Conservation (phyloP, 345 rosid species). For the Eucalyptus lansdowneana region DNA sequence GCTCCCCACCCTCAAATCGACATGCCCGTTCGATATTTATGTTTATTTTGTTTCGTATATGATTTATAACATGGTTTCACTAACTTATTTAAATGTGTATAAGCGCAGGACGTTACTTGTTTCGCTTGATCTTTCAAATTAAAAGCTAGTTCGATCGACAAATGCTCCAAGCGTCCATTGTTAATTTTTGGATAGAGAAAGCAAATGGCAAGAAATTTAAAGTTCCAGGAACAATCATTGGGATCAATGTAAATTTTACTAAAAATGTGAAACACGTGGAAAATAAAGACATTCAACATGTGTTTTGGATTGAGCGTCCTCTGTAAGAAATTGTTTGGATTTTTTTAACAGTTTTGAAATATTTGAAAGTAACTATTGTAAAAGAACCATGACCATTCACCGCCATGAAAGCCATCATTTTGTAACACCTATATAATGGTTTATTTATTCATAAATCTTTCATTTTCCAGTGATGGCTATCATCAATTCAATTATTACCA, state of each 20-base stretch:
- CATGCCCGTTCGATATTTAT: neutral
- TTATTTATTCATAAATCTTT: neutral
- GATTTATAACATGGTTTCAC: neutral
- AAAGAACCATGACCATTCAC: neutral
- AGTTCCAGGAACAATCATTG: neutral
- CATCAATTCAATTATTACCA: neutral
- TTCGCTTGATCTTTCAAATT: neutral
- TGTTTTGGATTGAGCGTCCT: neutral
- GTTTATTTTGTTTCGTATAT: neutral
- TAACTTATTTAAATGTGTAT: neutral
- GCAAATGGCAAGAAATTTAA: neutral
- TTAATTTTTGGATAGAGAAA: neutral
- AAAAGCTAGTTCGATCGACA: neutral
- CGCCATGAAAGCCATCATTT: fast-evolving
- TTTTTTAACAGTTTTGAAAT: neutral
- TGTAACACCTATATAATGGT: neutral
- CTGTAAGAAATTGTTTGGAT: neutral
- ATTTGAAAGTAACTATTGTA: neutral
- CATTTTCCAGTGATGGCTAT: neutral
- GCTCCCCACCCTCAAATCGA: neutral
- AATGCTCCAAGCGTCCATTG: neutral
- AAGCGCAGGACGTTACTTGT: neutral
- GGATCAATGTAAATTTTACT: neutral
- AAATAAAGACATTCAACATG: neutral
- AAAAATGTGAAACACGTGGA: neutral